Conservation (phyloP, 2,329 filamentous ascomycete species). For the Metarhizium rileyi region DNA sequence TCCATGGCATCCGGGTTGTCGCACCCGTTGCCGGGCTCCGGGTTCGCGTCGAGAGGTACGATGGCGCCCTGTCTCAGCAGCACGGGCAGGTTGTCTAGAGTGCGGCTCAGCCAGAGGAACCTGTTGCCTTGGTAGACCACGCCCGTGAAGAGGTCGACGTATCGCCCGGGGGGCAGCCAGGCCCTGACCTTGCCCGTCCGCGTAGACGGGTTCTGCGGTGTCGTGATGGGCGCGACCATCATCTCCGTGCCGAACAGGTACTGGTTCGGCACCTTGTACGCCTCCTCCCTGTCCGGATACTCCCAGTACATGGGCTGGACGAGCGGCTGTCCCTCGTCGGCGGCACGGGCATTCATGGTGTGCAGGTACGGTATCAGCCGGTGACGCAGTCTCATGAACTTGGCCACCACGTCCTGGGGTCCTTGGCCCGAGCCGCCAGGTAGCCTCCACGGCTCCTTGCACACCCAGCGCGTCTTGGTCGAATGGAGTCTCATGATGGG, state of each 20-base stretch:
- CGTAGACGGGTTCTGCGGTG: conserved; percentile 35
- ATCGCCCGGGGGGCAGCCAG: conserved; percentile 47
- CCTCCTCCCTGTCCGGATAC: conserved; percentile 39
- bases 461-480: conserved; percentile 44
- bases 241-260: conserved; percentile 49
- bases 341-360: conserved; percentile 41
- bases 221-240: conserved; percentile 46
- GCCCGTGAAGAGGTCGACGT: conserved; percentile 49
- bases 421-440: conserved; percentile 30
- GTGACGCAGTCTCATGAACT: conserved; percentile 45
- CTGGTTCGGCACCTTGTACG: conserved; percentile 47
- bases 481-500: conserved; percentile 54
- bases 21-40: conserved; percentile 35
- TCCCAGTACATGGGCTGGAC: conserved; percentile 56
- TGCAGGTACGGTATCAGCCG: conserved; percentile 51
- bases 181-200: conserved; percentile 37
- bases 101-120: conserved; percentile 39
- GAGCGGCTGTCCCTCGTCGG: conserved; percentile 37
- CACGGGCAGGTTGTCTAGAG: conserved; percentile 40
- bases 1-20: conserved; percentile 37
- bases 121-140: conserved; percentile 47
- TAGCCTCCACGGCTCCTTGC: conserved; percentile 52
- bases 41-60: conserved; percentile 40
- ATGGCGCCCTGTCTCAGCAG: conserved; percentile 48
- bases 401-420: conserved; percentile 33